These are phyloP conservation scores for Syzygium oleosum DNA, from an alignment of 345 rosid species.

Conservation along the genomic window DNA sequence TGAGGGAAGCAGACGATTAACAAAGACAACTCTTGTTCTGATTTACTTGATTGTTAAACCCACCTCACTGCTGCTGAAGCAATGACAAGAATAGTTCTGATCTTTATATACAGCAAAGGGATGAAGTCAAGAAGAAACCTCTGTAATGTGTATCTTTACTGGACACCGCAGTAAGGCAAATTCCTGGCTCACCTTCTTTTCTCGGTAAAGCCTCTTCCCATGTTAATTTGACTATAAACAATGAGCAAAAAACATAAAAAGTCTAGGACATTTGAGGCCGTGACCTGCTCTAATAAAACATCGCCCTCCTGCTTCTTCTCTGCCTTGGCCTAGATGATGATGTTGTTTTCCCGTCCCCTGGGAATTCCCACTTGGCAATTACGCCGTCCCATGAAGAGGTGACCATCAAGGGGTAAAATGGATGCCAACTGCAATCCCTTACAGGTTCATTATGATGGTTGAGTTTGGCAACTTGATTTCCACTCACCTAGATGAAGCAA, in stretches of 20 bases:
- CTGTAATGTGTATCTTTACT: background rate
- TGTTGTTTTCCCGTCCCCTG: constrained; percentile 6
- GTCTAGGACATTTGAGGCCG: background rate
- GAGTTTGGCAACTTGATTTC: constrained; percentile 38
- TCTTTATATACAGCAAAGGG: background rate
- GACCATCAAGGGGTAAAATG: constrained; percentile 35
- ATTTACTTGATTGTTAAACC: background rate
- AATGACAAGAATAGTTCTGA: background rate
- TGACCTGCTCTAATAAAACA: background rate
- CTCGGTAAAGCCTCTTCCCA: background rate
- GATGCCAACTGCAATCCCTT: constrained; percentile 75
- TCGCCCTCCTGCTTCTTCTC: background rate
- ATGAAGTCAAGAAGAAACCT: background rate
- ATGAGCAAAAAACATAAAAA: background rate
- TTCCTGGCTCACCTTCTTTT: background rate
- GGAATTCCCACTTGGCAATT: constrained; percentile 51
- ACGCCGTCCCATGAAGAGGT: constrained; percentile 59
- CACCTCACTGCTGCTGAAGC: background rate
- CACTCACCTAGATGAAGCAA: constrained; percentile 30
- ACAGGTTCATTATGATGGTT: constrained; percentile 28
- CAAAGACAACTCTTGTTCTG: background rate
- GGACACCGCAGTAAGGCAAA: background rate
- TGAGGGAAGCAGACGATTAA: background rate
- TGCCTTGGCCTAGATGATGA: background rate
- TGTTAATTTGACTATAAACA: background rate